Percentiles rank a stretch among this genome's conserved stretches.
These are phyloP conservation scores for Trapa incisa DNA, from an alignment of 345 rosid species.

Conservation along the genomic window DNA sequence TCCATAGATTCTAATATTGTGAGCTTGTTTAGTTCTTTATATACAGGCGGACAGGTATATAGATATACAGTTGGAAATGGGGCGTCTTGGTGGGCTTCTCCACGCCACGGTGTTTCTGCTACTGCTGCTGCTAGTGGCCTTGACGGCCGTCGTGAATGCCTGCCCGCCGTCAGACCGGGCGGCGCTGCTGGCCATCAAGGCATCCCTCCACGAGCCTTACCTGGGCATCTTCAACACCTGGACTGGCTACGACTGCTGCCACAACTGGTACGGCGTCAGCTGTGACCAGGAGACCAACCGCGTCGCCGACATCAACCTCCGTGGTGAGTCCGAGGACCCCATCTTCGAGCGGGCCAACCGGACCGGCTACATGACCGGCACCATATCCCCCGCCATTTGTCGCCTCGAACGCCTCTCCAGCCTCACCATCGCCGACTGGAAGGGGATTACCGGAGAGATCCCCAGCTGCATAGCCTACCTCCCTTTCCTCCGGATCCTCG, in stretches of 20 bases:
- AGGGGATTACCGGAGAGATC: slow-evolving; percentile 32
- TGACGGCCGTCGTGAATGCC: slow-evolving; percentile 25
- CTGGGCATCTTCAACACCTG: slow-evolving; percentile 72
- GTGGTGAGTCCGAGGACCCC: slow-evolving; percentile 45
- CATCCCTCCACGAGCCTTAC: slow-evolving; percentile 56
- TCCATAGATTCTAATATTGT: too few relatives aligned
- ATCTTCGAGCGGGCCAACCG: slow-evolving; percentile 21
- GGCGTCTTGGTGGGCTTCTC: not conserved
- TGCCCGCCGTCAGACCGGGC: slow-evolving; percentile 69
- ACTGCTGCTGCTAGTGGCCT: too few relatives aligned
- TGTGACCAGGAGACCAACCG: slow-evolving; percentile 52
- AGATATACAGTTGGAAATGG: not conserved
- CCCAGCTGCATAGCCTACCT: slow-evolving; percentile 25
- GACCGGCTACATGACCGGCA: slow-evolving; percentile 34
- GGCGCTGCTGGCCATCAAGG: slow-evolving; percentile 52
- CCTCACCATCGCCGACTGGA: slow-evolving; percentile 34
- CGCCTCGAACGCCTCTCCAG: slow-evolving; percentile 26
- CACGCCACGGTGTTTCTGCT: slow-evolving; percentile 3
- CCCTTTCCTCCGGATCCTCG: slow-evolving; percentile 30
- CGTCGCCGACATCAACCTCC: slow-evolving; percentile 79
- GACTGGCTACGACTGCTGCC: slow-evolving; percentile 78
- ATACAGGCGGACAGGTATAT: not conserved
- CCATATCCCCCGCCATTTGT: slow-evolving; percentile 28
- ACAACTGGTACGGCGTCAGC: slow-evolving; percentile 79
- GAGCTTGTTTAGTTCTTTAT: not conserved